A percentile compares a stretch with the other conserved stretches of the same genome.
phyloP scores from a whole-genome alignment of 768 basidiomycete species.

The Xanthoconium stramineum region DNA sequence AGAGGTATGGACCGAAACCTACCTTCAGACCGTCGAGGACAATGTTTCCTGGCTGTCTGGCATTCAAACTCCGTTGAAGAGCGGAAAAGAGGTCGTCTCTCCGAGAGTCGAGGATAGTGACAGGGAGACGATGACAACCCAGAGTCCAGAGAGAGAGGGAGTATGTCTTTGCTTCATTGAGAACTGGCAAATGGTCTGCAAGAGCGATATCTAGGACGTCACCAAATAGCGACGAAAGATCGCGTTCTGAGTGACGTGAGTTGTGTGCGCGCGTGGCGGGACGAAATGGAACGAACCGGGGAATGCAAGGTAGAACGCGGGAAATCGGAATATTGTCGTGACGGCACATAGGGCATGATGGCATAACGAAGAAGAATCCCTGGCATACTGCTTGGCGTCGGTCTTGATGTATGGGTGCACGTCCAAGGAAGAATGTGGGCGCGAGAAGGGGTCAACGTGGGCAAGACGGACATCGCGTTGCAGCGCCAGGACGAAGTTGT shows the following conservation, averaged over 20 bases:
- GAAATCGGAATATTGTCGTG: conserved; percentile 50
- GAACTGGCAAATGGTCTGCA: conserved; percentile 32
- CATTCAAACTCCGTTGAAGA: conserved; percentile 36
- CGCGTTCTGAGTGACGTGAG: conserved; percentile 33
- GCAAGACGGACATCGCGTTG: conserved; percentile 50
- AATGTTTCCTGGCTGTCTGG: conserved; percentile 16
- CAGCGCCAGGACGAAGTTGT: conserved; percentile 39
- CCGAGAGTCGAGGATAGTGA: conserved; percentile 32
- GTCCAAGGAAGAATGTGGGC: not conserved
- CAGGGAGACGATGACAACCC: conserved; percentile 47
- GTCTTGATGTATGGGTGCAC: conserved; percentile 19
- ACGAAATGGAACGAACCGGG: conserved; percentile 39
- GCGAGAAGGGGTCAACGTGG: conserved; percentile 33
- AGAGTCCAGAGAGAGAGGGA: conserved; percentile 50
- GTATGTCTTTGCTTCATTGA: conserved; percentile 43
- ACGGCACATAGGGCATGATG: conserved; percentile 51
- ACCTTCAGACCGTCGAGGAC: conserved; percentile 31
- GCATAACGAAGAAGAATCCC: conserved; percentile 45
- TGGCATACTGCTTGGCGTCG: conserved; percentile 39
- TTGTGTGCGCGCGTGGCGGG: not conserved
- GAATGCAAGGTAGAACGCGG: conserved; percentile 44
- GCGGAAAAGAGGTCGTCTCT: conserved; percentile 32
- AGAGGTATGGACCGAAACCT: not conserved
- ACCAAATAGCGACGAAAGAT: conserved; percentile 43
- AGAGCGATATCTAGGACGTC: conserved; percentile 44